Base-by-base conservation (phyloP, 75 land plant genomes). In the Isoetes taiwanensis region DNA sequence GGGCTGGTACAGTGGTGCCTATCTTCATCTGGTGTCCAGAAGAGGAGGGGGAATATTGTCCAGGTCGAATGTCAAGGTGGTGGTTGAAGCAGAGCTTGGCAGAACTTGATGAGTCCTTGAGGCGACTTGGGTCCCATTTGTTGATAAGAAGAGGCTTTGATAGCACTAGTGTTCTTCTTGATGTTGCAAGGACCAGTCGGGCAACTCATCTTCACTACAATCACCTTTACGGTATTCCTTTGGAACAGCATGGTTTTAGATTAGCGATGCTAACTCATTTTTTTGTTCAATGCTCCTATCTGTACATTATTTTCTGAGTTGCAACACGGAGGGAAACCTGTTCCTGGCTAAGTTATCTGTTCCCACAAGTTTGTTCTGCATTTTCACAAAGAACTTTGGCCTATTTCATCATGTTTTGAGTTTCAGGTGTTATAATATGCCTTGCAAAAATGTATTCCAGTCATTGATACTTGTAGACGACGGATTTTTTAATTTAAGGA, bases 51-150 rank as follows among this genome's bases (percentile, higher is more conserved):
- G 77, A 67, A 1, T 85, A 52, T 26, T 63, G 76, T 21, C 86
- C 90, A 16, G 90, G 90, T 0, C 70, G 86, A 52, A 83, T 82
- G 1, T 85, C 90, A 9, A 74, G 90, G 48, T 85, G 90, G 90
- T 85, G 90, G 90, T 78, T 79, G 9, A 79, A 76, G 34, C 67
- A 85, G 43, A 79, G 80, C 48, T 66, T 85, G 30, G 41, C 46
- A 34, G 72, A 82, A 52, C 76, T 85, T 4, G 83, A 79, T 41
- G 57, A 62, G 2, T 76, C 86, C 32, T 40, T 85, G 25, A 71
- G 70, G 28, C 67, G 64, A 29, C 77, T 82, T 6, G 90, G 90
- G 1, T 64, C 73, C 28, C 38, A 59, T 33, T 67, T 85, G 26
- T 21, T 82, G 58, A 9, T 37, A 9, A 9, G 14, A 37, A 37